A percentile compares a stretch with the other conserved stretches of the same genome.
Conservation (phyloP, 2,329 filamentous ascomycete genomes). For the Xylaria sp. region DNA sequence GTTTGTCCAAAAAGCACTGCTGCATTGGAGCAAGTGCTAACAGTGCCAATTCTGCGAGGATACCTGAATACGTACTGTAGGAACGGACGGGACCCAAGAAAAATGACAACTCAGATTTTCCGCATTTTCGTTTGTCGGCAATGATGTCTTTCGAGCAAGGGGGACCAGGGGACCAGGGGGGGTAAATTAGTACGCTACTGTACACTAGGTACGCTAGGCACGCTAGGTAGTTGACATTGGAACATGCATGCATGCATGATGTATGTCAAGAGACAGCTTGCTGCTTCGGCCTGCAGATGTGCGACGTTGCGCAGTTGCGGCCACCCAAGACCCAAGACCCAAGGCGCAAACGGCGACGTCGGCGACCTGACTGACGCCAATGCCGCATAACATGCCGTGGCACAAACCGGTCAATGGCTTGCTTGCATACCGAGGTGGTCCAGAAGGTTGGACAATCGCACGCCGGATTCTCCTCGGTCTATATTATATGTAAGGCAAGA, state of each 20-base stretch:
- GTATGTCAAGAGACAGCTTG: slow-evolving; percentile 28
- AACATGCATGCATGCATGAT: slow-evolving; percentile 31
- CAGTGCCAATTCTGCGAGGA: slow-evolving; percentile 5
- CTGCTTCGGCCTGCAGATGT: slow-evolving; percentile 10
- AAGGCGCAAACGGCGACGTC: slow-evolving; percentile 33
- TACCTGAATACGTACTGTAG: slow-evolving; percentile 8
- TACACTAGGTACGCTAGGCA: too few relatives aligned
- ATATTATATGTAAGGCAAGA: too few relatives aligned
- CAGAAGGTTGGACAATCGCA: slow-evolving; percentile 7
- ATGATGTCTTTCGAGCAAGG: background rate
- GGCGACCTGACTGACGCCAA: slow-evolving; percentile 32
- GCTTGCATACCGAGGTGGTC: slow-evolving; percentile 30
- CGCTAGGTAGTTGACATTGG: slow-evolving; percentile 24
- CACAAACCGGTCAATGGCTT: slow-evolving; percentile 33
- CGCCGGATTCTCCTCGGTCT: background rate
- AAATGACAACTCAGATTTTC: slow-evolving; percentile 23
- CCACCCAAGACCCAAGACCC: too few relatives aligned
- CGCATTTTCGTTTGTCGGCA: background rate
- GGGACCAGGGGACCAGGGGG: slow-evolving; percentile 4
- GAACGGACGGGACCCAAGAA: too few relatives aligned
- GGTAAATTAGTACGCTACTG: slow-evolving; percentile 28
- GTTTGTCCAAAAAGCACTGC: slow-evolving; percentile 17
- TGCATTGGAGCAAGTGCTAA: background rate
- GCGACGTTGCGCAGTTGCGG: background rate
- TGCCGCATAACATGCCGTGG: slow-evolving; percentile 13